Evolutionary conservation across 225 moss, liverwort and hornwort species (phyloP), one percentile per base, ranked within the genome.

Genomic region (Physcomitrellopsis africana): DNA sequence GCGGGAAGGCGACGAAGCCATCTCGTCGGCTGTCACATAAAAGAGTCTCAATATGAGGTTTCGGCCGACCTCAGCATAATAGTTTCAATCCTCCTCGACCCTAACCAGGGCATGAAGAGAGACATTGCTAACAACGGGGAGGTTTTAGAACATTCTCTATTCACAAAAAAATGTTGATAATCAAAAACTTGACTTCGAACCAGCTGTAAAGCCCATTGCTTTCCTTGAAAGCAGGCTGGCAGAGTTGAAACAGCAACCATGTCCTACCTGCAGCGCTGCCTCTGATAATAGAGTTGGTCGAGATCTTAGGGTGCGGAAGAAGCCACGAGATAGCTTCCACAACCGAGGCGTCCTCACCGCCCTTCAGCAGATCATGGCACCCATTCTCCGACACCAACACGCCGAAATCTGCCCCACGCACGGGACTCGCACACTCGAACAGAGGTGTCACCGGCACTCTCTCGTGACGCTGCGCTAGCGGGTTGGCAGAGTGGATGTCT

Each of bases 401-500:
- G 17, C 78, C 83, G 22, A 83, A 78, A 46, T 87, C 82, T 7
- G 79, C 84, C 10, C 73, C 87, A 44, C 81, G 78, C 72, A 60
- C 74, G 0, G 64, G 67, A 7, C 81, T 81, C 0, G 83, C 83
- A 24, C 80, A 81, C 69, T 89, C 92, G 64, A 73, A 86, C 67
- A 93, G 81, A 1, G 90, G 97, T 11, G 81, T 87, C 0, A 94
- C 90, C 1, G 94, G 89, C 60, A 91, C 90, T 63, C 97, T 85
- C 85, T 97, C 93, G 65, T 97, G 97, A 2, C 97, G 93, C 70
- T 86, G 86, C 7, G 94, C 94, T 14, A 97, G 81, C 0, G 91
- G 91, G 67, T 97, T 94, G 0, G 94, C 94, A 0, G 94, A 94
- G 75, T 97, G 97, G 78, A 97, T 97, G 66, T 97, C 97, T 0